A percentile compares a stretch with the other conserved stretches of the same genome.
Evolutionary conservation across 2,329 filamentous ascomycete species (phyloP).

Genomic region (Penicillium aurantiogriseum): DNA sequence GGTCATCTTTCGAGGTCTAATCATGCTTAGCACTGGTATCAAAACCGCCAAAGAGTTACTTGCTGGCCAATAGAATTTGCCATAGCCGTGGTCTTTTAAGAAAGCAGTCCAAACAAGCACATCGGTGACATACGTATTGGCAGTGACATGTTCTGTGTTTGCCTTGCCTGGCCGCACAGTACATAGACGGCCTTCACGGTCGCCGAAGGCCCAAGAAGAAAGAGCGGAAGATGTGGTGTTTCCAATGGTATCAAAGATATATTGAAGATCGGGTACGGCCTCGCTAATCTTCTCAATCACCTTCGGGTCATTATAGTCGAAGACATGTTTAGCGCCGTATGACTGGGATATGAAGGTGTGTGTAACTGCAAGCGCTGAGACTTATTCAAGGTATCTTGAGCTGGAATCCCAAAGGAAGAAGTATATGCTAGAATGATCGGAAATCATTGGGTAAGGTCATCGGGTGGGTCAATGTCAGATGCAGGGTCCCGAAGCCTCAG

Average conservation of each 20-base stretch:
- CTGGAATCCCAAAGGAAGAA: background rate
- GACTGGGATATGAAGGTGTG: no score
- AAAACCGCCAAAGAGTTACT: background rate
- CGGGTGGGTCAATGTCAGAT: background rate
- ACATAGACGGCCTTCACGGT: background rate
- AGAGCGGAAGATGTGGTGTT: background rate
- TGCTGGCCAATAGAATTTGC: background rate
- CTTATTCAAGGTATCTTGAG: no score
- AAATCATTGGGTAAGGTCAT: background rate
- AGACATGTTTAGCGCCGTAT: no score
- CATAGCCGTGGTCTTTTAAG: background rate
- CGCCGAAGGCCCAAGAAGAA: background rate
- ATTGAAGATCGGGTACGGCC: background rate
- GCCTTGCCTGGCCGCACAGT: background rate
- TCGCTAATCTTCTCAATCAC: background rate
- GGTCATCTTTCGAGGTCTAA: no score
- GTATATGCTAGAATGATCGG: no score
- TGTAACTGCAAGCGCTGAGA: no score
- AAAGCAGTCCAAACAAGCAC: background rate
- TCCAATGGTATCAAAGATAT: background rate
- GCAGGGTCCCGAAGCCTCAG: background rate
- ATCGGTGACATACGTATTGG: background rate
- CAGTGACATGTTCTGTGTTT: background rate
- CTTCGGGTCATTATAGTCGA: background rate
- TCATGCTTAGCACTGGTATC: no score